Base-by-base conservation (phyloP, 2,329 filamentous ascomycete species). In the Beauveria australis region DNA sequence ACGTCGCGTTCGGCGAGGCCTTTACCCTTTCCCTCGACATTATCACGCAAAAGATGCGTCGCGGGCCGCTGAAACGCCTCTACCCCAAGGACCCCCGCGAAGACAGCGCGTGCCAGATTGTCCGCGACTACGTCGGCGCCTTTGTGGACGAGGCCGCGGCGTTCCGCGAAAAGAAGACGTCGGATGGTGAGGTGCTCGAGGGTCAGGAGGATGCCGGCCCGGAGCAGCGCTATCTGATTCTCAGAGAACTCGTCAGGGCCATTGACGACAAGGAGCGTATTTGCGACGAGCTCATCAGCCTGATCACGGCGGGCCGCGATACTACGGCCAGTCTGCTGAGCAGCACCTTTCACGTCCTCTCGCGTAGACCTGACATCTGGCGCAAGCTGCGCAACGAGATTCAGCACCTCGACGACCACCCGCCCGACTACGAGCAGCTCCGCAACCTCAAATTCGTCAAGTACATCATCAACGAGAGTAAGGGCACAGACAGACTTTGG, bases 221-320 rank as follows among this genome's bases (percentile, higher is more conserved):
- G 1, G 44, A 33, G 30, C 59, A 41, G 12, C 26, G 40, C 3
- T 63, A 65, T 44, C 62, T 61, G n/a, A 64, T 66, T 53, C 44
- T 67, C 5, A 58, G 64, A 3, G 62, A 62, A 24, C 60, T 67
- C n/a, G 59, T 58, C 12, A 47, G 61, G 24, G 56, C 55, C 57
- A 60, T 64, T 33, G 26, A 58, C 59, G 61, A 65, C 56, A 19
- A 55, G 44, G 41, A 59, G 33, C 47, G 47, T 18, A 58, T 67
- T 16, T 53, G 64, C 41, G 52, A 61, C 30, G 61, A 67, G 61
- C 49, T 64, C 14, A 30, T 66, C 12, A 66, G 63, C 51, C 47
- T 64, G 33, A 51, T 67, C n/a, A 19, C 61, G 14, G 67, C 67
- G 1, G 67, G 66, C 1, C 63, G 66, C 10, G 67, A 69, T 33